Percentiles rank a stretch among this genome's conserved stretches.
These are phyloP conservation scores for Pseudomassariella vexata DNA, from an alignment of 2,329 filamentous ascomycete species.

Conservation along the genomic window DNA sequence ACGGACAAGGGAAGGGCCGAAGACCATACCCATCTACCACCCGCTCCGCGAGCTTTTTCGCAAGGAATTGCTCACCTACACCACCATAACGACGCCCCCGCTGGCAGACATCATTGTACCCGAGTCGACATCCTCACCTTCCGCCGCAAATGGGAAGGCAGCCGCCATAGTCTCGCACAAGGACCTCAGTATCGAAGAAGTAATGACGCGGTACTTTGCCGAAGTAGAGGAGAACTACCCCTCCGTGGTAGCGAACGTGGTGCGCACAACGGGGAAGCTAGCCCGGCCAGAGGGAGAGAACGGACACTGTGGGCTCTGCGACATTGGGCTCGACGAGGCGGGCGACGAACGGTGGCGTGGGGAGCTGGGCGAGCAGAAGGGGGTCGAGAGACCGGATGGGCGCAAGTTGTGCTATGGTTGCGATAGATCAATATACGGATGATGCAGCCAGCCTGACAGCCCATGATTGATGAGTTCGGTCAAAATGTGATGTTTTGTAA, in stretches of 20 bases:
- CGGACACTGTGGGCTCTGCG: conserved; percentile 61
- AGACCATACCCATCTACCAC: conserved; percentile 54
- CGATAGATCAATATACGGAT: conserved; percentile 53
- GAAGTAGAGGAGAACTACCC: conserved; percentile 82
- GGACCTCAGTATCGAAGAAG: conserved; percentile 81
- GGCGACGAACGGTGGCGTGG: conserved; percentile 60
- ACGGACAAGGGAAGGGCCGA: no score
- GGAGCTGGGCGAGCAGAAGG: conserved; percentile 45
- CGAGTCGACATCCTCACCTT: conserved; percentile 18
- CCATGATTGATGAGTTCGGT: no score
- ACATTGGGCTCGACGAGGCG: conserved; percentile 56
- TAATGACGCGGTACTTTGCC: conserved; percentile 85
- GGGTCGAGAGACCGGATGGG: conserved; percentile 7
- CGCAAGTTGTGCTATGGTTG: conserved; percentile 66
- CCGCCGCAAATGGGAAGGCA: conserved; percentile 18
- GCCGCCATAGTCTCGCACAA: conserved; percentile 55
- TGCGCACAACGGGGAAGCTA: conserved; percentile 83
- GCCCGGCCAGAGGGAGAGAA: conserved; percentile 35
- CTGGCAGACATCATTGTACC: conserved; percentile 43
- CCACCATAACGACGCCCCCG: conserved; percentile 44
- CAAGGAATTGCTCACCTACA: conserved; percentile 69
- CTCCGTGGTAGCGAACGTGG: conserved; percentile 91
- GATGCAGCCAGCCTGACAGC: no score
- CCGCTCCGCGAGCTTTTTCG: conserved; percentile 81
- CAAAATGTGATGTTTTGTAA: no score